Evolutionary conservation across 73 alveolate genomes (phyloP), one percentile per base, ranked within the genome.

Genomic region (Strombidium stylifer): DNA sequence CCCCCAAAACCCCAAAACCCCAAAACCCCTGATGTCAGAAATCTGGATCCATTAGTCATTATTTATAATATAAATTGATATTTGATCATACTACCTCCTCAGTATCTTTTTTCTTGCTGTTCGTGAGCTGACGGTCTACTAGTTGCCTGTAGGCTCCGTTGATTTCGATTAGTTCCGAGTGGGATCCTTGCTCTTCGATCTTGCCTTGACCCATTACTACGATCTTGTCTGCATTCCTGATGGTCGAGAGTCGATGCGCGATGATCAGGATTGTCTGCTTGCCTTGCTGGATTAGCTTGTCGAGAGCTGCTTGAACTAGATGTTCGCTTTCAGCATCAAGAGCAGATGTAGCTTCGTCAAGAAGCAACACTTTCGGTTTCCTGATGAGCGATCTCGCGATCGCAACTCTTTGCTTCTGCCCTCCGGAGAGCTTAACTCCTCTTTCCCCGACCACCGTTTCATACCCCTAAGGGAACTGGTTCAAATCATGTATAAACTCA

Each of bases 171-270:
- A 93, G 79, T 28, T 82, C 90, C 6, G 73, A 70, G 54, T 89
- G 93, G 31, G 68, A 74, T 19, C 97, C 97, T 41, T 19, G 25
- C 59, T 86, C 94, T 26, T 56, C 50, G 24, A 87, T 55, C 34
- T 41, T 53, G 6, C 97, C 96, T 47, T 81, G 86, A 51, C 81
- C 66, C 62, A 93, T 64, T 3, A 93, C 98, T 34, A 92, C 69
- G 41, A 93, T 93, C 57, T 78, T 74, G 53, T 93, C 97, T 7
- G 97, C 87, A 68, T 90, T 84, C 42, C 69, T 93, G 50, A 93
- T 68, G n/a, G 96, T 86, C 8, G 79, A 45, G 31, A 87, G 89
- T 46, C 89, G 69, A 50, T 87, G 96, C 14, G 96, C 94, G 24
- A 87, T 80, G 8, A 81, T 69, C n/a, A 84, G 41, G 11, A 84